phyloP scores from a whole-genome alignment of 306 rosid genomes.

The Inga laurina region DNA sequence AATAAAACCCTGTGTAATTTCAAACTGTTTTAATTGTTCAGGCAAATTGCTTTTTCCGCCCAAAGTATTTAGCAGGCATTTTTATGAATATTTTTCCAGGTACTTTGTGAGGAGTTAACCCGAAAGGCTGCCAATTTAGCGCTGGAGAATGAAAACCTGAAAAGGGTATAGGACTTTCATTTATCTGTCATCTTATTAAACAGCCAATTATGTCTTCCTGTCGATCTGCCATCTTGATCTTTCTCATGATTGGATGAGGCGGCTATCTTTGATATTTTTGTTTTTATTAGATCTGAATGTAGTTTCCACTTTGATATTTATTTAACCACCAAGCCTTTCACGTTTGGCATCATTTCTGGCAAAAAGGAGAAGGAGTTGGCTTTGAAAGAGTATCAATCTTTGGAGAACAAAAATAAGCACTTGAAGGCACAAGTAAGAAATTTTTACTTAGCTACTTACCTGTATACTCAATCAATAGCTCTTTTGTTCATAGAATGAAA shows the following conservation, averaged over 20 bases:
- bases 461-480: conserved; percentile 7
- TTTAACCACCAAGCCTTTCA: conserved; percentile 23
- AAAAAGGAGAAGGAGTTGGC: conserved; percentile 80
- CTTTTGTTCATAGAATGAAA: conserved; percentile 20
- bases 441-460: conserved; percentile 25
- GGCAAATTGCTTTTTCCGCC: conserved; percentile 25
- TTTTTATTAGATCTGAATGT: conserved; percentile 13
- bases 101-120: conserved; percentile 81
- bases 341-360: conserved; percentile 42
- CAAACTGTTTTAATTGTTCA: conserved; percentile 12
- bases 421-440: conserved; percentile 73
- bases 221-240: conserved; percentile 8
- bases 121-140: conserved; percentile 75
- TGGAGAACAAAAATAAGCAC: conserved; percentile 77
- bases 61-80: conserved; percentile 19
- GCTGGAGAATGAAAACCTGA: conserved; percentile 75
- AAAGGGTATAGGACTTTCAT: conserved; percentile 55
- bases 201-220: conserved; percentile 22
- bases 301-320: conserved; percentile 28
- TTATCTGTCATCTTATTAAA: conserved; percentile 13
- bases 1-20: not conserved
- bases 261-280: conserved; percentile 19
- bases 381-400: conserved; percentile 66
- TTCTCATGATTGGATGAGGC: conserved; percentile 14
- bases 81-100: conserved; percentile 50